Conservation (phyloP, 768 basidiomycete species). For the Phanerochaete sordida region DNA sequence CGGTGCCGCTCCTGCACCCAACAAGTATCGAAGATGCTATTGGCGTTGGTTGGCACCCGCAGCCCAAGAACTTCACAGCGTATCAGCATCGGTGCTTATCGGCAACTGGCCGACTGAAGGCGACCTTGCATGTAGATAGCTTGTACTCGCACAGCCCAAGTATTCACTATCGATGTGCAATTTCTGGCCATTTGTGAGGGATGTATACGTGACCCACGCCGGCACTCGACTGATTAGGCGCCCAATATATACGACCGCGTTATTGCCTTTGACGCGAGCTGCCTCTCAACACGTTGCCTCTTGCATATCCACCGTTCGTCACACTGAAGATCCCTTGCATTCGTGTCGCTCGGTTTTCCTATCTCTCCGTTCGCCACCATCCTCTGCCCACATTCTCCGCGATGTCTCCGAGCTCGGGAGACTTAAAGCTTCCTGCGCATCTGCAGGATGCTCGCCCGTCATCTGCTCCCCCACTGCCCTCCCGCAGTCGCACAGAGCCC, state of each 20-base stretch:
- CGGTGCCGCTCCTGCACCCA: too few relatives aligned
- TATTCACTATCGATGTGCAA: too few relatives aligned
- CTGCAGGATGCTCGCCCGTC: constrained; percentile 9
- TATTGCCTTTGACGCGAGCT: background rate
- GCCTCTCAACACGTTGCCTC: background rate
- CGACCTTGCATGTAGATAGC: too few relatives aligned
- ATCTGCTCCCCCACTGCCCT: constrained; percentile 10
- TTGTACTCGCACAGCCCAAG: too few relatives aligned
- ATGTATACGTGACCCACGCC: too few relatives aligned
- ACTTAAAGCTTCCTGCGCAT: background rate
- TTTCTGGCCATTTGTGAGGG: too few relatives aligned
- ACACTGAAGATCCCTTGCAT: background rate
- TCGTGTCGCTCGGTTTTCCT: background rate
- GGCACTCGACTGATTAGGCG: background rate
- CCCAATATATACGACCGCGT: background rate
- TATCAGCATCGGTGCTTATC: too few relatives aligned
- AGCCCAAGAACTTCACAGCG: too few relatives aligned
- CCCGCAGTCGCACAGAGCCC: background rate
- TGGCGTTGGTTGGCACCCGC: too few relatives aligned
- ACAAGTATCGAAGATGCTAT: too few relatives aligned
- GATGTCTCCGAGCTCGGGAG: background rate
- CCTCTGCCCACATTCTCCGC: background rate
- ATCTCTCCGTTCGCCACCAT: background rate
- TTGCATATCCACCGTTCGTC: background rate
- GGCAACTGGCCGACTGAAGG: too few relatives aligned